Conservation (phyloP, 2,329 filamentous ascomycete genomes). For the Hymenoscyphus fructigenus region DNA sequence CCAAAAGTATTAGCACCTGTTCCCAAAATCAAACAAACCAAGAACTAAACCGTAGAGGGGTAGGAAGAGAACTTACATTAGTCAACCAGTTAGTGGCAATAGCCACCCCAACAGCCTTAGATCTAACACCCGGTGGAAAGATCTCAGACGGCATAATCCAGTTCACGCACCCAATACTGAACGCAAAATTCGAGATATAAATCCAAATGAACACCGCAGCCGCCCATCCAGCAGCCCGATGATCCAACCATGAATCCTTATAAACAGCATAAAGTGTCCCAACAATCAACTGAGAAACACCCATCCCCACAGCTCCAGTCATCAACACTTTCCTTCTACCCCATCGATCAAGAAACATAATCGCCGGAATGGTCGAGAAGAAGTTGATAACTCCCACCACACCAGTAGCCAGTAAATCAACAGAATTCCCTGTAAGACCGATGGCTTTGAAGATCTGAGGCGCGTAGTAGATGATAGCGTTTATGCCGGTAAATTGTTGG, state of each 20-base stretch:
- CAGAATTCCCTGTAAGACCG: constrained; percentile 43
- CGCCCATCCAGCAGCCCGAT: constrained; percentile 40
- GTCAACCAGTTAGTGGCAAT: constrained; percentile 39
- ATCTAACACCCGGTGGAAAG: constrained; percentile 33
- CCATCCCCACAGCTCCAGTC: constrained; percentile 64
- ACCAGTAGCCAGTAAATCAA: constrained; percentile 63
- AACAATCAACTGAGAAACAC: constrained; percentile 60
- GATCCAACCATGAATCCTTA: constrained; percentile 38
- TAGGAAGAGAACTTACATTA: constrained; percentile 15
- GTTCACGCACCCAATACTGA: constrained; percentile 23
- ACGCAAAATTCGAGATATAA: constrained; percentile 31
- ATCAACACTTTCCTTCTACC: constrained; percentile 61
- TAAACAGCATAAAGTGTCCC: constrained; percentile 60
- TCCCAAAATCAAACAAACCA: not conserved
- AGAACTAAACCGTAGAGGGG: not conserved
- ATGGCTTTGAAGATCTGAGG: constrained; percentile 55
- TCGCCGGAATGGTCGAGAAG: constrained; percentile 63
- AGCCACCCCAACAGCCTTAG: constrained; percentile 33
- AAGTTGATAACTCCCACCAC: constrained; percentile 70
- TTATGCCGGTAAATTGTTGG: constrained; percentile 52
- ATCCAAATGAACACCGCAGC: constrained; percentile 39
- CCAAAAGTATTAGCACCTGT: not conserved
- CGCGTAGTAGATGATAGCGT: constrained; percentile 52
- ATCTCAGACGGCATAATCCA: not conserved
- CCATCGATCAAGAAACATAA: constrained; percentile 61